Conservation (phyloP, 805 yeast species). For the Saturnispora hagleri region DNA sequence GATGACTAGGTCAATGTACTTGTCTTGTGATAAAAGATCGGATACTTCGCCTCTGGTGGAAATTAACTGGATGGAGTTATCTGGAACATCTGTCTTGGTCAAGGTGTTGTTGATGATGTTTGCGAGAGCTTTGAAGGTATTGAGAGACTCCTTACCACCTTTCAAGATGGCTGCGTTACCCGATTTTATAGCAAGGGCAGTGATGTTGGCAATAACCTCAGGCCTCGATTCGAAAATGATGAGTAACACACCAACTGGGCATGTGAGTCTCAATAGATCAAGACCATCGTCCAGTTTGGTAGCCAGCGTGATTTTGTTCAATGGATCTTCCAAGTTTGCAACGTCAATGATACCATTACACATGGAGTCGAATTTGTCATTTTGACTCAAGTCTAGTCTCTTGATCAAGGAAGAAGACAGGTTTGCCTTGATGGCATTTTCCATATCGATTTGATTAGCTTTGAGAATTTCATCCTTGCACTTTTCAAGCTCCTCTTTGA, state of each 20-base stretch:
- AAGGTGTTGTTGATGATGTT: slow-evolving; percentile 56
- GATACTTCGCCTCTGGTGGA: slow-evolving; percentile 86
- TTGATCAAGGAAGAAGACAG: slow-evolving; percentile 67
- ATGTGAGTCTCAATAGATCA: slow-evolving; percentile 69
- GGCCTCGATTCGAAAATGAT: slow-evolving; percentile 96
- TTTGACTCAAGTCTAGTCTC: slow-evolving; percentile 71
- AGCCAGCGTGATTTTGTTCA: slow-evolving; percentile 80
- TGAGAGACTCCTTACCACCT: slow-evolving; percentile 90
- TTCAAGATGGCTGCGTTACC: slow-evolving; percentile 95
- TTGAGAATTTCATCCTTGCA: slow-evolving; percentile 52
- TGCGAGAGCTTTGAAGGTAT: slow-evolving; percentile 80
- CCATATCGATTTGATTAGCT: slow-evolving; percentile 73
- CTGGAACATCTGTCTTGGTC: slow-evolving; percentile 61
- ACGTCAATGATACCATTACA: slow-evolving; percentile 91
- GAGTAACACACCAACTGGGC: slow-evolving; percentile 90
- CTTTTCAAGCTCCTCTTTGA: slow-evolving; percentile 58
- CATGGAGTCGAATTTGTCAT: slow-evolving; percentile 89
- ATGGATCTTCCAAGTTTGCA: slow-evolving; percentile 81
- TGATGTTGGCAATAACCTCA: slow-evolving; percentile 95
- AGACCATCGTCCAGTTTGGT: slow-evolving; percentile 85
- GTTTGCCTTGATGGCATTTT: slow-evolving; percentile 50
- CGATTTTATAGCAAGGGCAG: slow-evolving; percentile 90
- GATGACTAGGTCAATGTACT: slow-evolving; percentile 86
- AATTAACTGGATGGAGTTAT: slow-evolving; percentile 74
- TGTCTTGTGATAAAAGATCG: slow-evolving; percentile 75